These are phyloP conservation scores for Ogataea zsoltii DNA, from an alignment of 805 yeast genomes.

Conservation along the genomic window DNA sequence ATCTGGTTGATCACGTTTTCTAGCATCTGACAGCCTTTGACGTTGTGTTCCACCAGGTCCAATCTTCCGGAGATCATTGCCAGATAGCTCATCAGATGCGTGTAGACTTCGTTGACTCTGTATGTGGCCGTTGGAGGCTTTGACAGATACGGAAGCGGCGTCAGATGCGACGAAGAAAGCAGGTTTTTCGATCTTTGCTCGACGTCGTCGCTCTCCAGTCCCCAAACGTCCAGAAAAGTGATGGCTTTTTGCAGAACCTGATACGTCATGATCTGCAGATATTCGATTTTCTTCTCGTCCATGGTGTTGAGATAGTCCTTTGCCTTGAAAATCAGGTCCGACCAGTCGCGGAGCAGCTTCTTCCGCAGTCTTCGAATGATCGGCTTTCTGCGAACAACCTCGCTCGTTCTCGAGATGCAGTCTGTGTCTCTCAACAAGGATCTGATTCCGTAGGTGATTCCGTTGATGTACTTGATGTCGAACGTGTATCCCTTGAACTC, in stretches of 20 bases:
- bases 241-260: slow-evolving; percentile 68
- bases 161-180: slow-evolving; percentile 8
- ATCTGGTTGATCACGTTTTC: slow-evolving; percentile 71
- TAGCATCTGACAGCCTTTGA: slow-evolving; percentile 64
- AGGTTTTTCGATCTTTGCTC: slow-evolving; percentile 16
- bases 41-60: slow-evolving; percentile 74
- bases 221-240: slow-evolving; percentile 71
- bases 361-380: slow-evolving; percentile 65
- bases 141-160: slow-evolving; percentile 44
- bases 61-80: slow-evolving; percentile 73
- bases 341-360: slow-evolving; percentile 76
- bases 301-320: slow-evolving; percentile 70
- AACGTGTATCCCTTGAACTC: slow-evolving; percentile 48
- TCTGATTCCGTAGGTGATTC: slow-evolving; percentile 73
- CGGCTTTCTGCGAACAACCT: slow-evolving; percentile 63
- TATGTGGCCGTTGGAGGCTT: slow-evolving; percentile 62
- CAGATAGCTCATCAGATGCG: slow-evolving; percentile 58
- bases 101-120: slow-evolving; percentile 65
- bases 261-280: slow-evolving; percentile 60
- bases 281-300: slow-evolving; percentile 56
- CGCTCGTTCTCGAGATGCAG: slow-evolving; percentile 73
- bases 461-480: slow-evolving; percentile 57
- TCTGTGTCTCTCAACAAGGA: slow-evolving; percentile 62
- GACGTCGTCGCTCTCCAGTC: slow-evolving; percentile 54
- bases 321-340: slow-evolving; percentile 72